A percentile compares a stretch with the other conserved stretches of the same genome.
These are phyloP conservation scores for Hypomontagnella monticulosa DNA, from an alignment of 495 filamentous ascomycete species.

Conservation along the genomic window DNA sequence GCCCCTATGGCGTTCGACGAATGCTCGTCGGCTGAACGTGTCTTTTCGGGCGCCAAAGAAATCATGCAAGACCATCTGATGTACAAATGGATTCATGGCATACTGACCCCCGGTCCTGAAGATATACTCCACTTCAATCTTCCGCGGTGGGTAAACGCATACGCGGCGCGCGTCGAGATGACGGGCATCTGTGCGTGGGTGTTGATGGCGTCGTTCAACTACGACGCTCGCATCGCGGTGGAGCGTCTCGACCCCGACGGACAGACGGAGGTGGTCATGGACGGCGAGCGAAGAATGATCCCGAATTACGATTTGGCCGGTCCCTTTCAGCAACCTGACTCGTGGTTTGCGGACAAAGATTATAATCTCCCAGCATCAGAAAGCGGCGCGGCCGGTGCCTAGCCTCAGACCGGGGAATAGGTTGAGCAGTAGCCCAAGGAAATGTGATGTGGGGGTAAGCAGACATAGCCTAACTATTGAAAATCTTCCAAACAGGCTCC, in stretches of 20 bases:
- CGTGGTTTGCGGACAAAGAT: not conserved
- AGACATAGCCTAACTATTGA: too few relatives aligned
- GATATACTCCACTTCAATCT: slow-evolving; percentile 3
- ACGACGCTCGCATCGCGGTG: slow-evolving; percentile 40
- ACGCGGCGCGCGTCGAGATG: slow-evolving; percentile 40
- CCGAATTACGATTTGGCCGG: slow-evolving; percentile 30
- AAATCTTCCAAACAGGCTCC: too few relatives aligned
- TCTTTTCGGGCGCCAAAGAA: slow-evolving; percentile 32
- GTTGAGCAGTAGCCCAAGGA: too few relatives aligned
- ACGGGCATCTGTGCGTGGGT: slow-evolving; percentile 45
- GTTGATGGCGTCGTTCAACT: slow-evolving; percentile 40
- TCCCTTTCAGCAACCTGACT: not conserved
- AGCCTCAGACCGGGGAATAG: not conserved
- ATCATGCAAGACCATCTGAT: slow-evolving; percentile 1
- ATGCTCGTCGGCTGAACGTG: slow-evolving; percentile 40
- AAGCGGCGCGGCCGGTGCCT: not conserved
- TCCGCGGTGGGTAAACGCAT: slow-evolving; percentile 39
- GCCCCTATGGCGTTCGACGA: slow-evolving; percentile 35
- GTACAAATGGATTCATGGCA: not conserved
- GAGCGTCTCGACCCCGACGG: slow-evolving; percentile 28
- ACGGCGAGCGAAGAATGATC: slow-evolving; percentile 29
- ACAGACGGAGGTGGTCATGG: slow-evolving; percentile 23
- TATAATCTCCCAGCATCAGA: not conserved
- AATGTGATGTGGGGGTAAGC: too few relatives aligned
- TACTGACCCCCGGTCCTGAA: not conserved